Percentiles rank a stretch among this genome's conserved stretches.
Conservation (phyloP, 805 yeast species). For the Sungouiella blattae region DNA sequence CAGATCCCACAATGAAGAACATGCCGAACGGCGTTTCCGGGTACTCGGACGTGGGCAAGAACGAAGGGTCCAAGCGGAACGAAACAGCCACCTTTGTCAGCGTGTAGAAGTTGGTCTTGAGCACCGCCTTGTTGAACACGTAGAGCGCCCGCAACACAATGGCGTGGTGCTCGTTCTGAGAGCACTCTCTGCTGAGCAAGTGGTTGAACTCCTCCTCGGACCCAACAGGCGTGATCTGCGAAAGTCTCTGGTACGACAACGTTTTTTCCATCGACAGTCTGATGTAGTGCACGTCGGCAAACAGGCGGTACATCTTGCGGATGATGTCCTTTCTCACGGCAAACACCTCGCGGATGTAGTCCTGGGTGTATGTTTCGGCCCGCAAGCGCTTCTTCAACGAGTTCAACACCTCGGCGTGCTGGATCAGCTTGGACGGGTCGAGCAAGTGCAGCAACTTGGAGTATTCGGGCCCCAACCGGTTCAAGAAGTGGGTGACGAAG, state of each 20-base stretch:
- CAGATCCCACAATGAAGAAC: slow-evolving; percentile 93
- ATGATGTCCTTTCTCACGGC: slow-evolving; percentile 66
- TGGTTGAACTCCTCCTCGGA: slow-evolving; percentile 71
- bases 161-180: slow-evolving; percentile 77
- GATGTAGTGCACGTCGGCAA: slow-evolving; percentile 86
- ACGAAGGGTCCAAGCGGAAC: slow-evolving; percentile 82
- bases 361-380: slow-evolving; percentile 88
- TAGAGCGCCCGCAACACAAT: slow-evolving; percentile 78
- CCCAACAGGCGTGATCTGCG: slow-evolving; percentile 71
- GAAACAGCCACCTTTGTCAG: slow-evolving; percentile 94
- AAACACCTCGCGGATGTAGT: slow-evolving; percentile 75
- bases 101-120: slow-evolving; percentile 91
- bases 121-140: slow-evolving; percentile 78
- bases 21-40: slow-evolving; percentile 93
- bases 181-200: slow-evolving; percentile 62
- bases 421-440: slow-evolving; percentile 56
- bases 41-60: slow-evolving; percentile 81
- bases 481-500: slow-evolving; percentile 90
- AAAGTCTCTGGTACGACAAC: slow-evolving; percentile 79
- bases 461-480: slow-evolving; percentile 90
- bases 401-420: slow-evolving; percentile 71
- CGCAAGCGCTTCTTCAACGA: slow-evolving; percentile 85
- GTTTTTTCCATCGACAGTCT: slow-evolving; percentile 70
- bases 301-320: slow-evolving; percentile 80
- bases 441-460: slow-evolving; percentile 62